Base-by-base conservation (phyloP, 371 early-diverging fungal species). In the Mucor racemosus region DNA sequence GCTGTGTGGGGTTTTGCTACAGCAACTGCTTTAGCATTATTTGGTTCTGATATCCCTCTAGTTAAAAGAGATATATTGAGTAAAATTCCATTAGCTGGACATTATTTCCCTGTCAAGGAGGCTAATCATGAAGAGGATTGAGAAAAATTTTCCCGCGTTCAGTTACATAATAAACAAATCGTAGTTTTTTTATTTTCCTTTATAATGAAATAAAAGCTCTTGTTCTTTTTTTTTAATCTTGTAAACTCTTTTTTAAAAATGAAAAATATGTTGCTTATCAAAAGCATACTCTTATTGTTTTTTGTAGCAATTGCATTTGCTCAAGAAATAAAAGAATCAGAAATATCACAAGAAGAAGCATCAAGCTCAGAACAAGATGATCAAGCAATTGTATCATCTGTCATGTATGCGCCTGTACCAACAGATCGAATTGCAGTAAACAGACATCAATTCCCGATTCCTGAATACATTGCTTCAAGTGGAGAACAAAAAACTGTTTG, bases 1-100 rank as follows among this genome's bases (percentile, higher is more conserved):
- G 69, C 72, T 48, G 69, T 77, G 33, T 84, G 84, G 84, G 83
- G 82, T 9, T 76, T 67, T 1, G 77, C 79, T 38, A 75, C 80
- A 11, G 84, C 76, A 10, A 31, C 81, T 19, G 73, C 69, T 11
- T 68, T 72, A 10, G 60, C 82, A 6, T 79, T 79, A 54, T 53
- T 84, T 33, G 64, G 75, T 10, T 80, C 78, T 50, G 79, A 80
- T 65, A 77, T 84, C 6, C 85, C 85, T 8, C 35, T 76, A 4
- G 72, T 84, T 41, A 82, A 78, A 66, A 46, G 58, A 39, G 76
- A 71, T 54, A 57, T 84, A 17, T 60, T 84, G 42, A 76, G 77
- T 48, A 84, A 83, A 56, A 64, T 76, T 1, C 84, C 84, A 48
- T 1, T 76, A 13, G 62, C 77, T 40, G 84, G 84, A 17, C 68